A percentile compares a stretch with the other conserved stretches of the same genome.
These are phyloP conservation scores for Zasmidium cellare DNA, from an alignment of 2,329 filamentous ascomycete species.

Conservation along the genomic window DNA sequence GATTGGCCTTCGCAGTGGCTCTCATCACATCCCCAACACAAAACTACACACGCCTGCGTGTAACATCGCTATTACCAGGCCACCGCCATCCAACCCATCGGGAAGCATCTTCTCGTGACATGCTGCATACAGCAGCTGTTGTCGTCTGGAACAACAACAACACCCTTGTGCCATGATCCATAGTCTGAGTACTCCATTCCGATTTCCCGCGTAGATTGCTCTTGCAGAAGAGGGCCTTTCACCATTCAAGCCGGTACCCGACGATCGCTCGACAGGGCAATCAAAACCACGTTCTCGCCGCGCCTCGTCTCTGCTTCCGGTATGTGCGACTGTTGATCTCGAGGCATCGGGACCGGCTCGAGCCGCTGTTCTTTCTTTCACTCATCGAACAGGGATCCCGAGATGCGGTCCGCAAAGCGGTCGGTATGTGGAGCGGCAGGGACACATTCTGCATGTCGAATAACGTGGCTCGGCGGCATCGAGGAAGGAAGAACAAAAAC, in stretches of 20 bases:
- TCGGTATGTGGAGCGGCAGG: neutral
- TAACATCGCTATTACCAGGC: neutral
- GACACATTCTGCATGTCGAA: neutral
- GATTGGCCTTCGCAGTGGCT: neutral
- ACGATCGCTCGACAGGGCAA: conserved; percentile 10
- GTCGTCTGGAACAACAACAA: neutral
- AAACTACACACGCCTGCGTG: neutral
- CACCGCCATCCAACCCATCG: too few species aligned
- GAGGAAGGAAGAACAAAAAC: neutral
- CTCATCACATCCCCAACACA: neutral
- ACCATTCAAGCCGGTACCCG: conserved; percentile 2
- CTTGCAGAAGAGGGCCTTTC: neutral
- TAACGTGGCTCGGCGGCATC: neutral
- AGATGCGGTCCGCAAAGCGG: neutral
- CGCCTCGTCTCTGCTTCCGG: neutral
- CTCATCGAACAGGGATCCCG: too few species aligned
- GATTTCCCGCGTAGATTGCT: neutral
- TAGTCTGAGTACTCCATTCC: neutral
- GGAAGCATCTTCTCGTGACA: too few species aligned
- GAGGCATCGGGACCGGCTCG: neutral
- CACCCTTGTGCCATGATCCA: neutral
- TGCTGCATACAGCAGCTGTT: too few species aligned
- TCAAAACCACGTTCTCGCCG: conserved; percentile 16
- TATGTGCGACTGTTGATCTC: neutral
- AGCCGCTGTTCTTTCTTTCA: too few species aligned